Evolutionary conservation across 177 flowering plant genomes (phyloP).

Genomic region (Tripterygium wilfordii): DNA sequence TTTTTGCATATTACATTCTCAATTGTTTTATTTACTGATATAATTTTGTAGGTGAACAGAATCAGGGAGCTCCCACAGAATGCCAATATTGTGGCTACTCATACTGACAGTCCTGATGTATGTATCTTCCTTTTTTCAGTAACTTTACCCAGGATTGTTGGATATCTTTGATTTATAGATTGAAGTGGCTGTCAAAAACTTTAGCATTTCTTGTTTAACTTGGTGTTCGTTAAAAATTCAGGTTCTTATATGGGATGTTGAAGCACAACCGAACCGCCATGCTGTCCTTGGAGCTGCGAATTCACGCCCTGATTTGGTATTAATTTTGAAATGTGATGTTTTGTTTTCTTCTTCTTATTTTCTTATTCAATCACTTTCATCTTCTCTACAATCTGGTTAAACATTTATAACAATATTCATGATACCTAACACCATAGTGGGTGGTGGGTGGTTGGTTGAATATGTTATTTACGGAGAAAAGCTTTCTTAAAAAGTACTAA

Average conservation of each 20-base stretch:
- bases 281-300: constrained; percentile 81
- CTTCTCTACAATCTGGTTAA: too few species aligned
- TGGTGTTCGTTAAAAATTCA: constrained; percentile 14
- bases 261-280: constrained; percentile 92
- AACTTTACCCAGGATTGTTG: background rate
- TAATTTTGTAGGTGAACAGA: constrained; percentile 74
- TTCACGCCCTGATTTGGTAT: constrained; percentile 90
- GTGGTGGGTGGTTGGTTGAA: too few species aligned
- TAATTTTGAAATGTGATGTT: background rate
- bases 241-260: constrained; percentile 98
- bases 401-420: too few species aligned
- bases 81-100: constrained; percentile 91
- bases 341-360: too few species aligned
- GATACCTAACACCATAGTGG: too few species aligned
- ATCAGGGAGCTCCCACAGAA: constrained; percentile 95
- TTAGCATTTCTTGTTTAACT: background rate
- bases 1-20: too few species aligned
- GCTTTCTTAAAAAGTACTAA: too few species aligned
- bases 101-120: constrained; percentile 93
- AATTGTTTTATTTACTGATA: background rate
- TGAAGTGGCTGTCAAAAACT: too few species aligned
- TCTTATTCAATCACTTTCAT: too few species aligned
- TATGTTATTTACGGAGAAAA: too few species aligned
- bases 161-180: background rate
- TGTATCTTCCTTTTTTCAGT: background rate